Conservation (phyloP, 2,329 filamentous ascomycete species). For the Penicillium sp. region DNA sequence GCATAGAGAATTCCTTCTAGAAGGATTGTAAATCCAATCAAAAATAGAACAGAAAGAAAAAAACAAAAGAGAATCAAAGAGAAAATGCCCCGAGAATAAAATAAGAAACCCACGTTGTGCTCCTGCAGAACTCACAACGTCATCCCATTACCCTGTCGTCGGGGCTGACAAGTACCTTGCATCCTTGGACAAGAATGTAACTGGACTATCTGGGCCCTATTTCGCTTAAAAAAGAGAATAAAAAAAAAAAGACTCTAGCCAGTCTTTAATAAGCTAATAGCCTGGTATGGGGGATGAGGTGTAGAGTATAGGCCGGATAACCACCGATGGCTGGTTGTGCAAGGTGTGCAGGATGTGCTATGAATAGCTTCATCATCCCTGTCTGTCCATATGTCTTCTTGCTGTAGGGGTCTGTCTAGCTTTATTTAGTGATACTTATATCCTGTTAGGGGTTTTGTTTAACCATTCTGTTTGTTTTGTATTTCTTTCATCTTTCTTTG, state of each 20-base stretch:
- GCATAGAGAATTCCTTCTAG: constrained; percentile 3
- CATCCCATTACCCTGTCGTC: neutral
- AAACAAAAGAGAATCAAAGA: too few relatives aligned
- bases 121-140: constrained; percentile 10
- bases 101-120: constrained; percentile 24
- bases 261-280: neutral
- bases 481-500: neutral
- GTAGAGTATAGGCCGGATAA: neutral
- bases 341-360: neutral
- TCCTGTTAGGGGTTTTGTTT: neutral
- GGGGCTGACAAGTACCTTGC: constrained; percentile 4
- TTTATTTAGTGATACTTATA: neutral
- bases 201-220: neutral
- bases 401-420: neutral
- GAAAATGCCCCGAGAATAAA: constrained; percentile 8
- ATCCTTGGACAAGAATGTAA: neutral
- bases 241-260: too few relatives aligned
- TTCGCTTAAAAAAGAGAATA: neutral
- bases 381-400: neutral
- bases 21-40: neutral
- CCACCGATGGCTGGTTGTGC: constrained; percentile 1
- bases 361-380: constrained; percentile 6
- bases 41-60: neutral
- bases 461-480: neutral
- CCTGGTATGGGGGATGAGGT: neutral